Evolutionary conservation across 208 protist species (phyloP).

Genomic region (Jaenimonas drosophilae): DNA sequence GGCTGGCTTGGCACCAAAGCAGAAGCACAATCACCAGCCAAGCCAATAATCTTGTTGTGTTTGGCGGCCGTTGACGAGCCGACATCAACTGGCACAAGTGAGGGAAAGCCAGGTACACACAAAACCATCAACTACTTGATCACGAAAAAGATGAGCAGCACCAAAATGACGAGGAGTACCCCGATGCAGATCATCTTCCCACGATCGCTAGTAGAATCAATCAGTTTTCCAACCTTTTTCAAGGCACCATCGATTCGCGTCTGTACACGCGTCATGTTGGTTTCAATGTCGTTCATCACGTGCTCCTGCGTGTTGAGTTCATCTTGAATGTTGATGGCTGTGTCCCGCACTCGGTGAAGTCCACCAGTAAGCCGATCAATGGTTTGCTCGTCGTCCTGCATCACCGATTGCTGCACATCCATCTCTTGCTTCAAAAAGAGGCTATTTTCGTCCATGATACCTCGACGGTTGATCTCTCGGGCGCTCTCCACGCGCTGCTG

Average conservation of each 20-base stretch:
- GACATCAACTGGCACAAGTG: slow-evolving; percentile 1
- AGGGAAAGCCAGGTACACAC: too few species aligned
- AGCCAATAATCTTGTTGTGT: too few species aligned
- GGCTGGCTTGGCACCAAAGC: not conserved
- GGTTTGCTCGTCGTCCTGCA: slow-evolving; percentile 58
- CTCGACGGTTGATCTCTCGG: not conserved
- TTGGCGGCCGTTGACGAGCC: too few species aligned
- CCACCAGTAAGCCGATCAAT: slow-evolving; percentile 59
- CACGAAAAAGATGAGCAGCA: slow-evolving; percentile 55
- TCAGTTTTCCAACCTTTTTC: slow-evolving; percentile 59
- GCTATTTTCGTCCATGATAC: slow-evolving; percentile 27
- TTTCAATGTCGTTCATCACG: slow-evolving; percentile 68
- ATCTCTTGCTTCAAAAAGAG: slow-evolving; percentile 64
- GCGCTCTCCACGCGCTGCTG: slow-evolving; percentile 13
- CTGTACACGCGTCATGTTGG: slow-evolving; percentile 61
- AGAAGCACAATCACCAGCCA: not conserved
- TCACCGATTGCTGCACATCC: slow-evolving; percentile 37
- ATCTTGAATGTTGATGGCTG: slow-evolving; percentile 56
- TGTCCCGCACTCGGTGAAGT: slow-evolving; percentile 58
- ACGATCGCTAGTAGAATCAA: slow-evolving; percentile 69
- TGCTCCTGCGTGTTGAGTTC: slow-evolving; percentile 78
- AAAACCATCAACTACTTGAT: slow-evolving; percentile 19
- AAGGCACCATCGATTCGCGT: slow-evolving; percentile 52
- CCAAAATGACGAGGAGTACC: slow-evolving; percentile 57
- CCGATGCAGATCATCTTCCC: slow-evolving; percentile 76